A percentile compares a stretch with the other conserved stretches of the same genome.
phyloP scores from a whole-genome alignment of 169 alveolate species.

The Cryptosporidium sp. region DNA sequence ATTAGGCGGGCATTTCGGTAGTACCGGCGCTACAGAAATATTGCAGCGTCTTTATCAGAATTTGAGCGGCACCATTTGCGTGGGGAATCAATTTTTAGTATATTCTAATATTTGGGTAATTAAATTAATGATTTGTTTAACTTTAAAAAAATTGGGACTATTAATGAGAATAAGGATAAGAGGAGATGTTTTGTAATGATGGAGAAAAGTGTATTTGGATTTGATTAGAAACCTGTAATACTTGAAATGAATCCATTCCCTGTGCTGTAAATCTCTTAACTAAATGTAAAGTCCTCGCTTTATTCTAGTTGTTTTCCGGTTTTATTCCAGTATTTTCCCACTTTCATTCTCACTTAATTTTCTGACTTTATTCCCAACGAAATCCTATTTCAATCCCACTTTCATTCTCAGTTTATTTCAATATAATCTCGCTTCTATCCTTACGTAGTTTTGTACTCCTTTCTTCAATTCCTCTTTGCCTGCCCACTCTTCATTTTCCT shows the following conservation, averaged over 20 bases:
- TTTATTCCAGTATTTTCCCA: too few species aligned
- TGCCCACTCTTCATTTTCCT: neutral
- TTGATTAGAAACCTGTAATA: neutral
- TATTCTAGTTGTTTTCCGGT: too few species aligned
- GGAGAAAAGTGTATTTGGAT: neutral
- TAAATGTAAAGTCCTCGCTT: too few species aligned
- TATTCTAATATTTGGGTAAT: too few species aligned
- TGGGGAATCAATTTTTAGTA: neutral
- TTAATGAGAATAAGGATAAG: too few species aligned
- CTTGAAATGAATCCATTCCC: neutral
- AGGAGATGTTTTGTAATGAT: neutral
- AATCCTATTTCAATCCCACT: too few species aligned
- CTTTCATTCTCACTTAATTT: too few species aligned
- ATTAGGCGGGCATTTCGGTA: neutral
- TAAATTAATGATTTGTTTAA: too few species aligned
- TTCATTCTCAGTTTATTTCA: too few species aligned
- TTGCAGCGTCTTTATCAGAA: neutral
- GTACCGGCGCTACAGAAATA: neutral
- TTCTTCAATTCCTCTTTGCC: neutral
- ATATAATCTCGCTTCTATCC: too few species aligned
- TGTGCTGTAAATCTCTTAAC: neutral
- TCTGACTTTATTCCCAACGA: too few species aligned
- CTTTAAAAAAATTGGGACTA: neutral
- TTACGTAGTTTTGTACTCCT: neutral
- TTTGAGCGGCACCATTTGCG: neutral